Evolutionary conservation across 1,139 yeast genomes (phyloP).

Genomic region (Eremothecium sinecaudum): DNA sequence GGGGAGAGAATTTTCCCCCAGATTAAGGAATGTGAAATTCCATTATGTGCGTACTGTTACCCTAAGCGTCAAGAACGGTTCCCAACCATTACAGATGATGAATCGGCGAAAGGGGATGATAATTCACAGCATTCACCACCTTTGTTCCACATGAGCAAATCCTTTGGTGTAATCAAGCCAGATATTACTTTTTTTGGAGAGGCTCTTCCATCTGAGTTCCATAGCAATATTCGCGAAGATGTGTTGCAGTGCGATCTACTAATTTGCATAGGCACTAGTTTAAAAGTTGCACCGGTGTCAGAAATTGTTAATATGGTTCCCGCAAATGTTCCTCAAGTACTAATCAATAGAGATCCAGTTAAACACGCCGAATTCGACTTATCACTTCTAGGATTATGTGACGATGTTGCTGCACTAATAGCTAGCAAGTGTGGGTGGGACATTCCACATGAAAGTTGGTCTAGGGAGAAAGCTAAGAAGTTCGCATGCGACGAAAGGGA

Average conservation of each 20-base stretch:
- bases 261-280: slow-evolving; percentile 85
- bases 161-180: slow-evolving; percentile 89
- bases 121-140: slow-evolving; percentile 27
- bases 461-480: slow-evolving; percentile 18
- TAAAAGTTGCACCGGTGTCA: slow-evolving; percentile 94
- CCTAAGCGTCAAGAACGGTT: slow-evolving; percentile 35
- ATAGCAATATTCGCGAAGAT: slow-evolving; percentile 50
- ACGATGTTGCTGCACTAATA: slow-evolving; percentile 67
- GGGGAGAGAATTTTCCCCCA: slow-evolving; percentile 60
- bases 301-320: slow-evolving; percentile 75
- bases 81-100: slow-evolving; percentile 18
- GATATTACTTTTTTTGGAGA: slow-evolving; percentile 95
- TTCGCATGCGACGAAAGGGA: slow-evolving; percentile 22
- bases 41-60: slow-evolving; percentile 64
- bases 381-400: slow-evolving; percentile 74
- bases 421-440: slow-evolving; percentile 58
- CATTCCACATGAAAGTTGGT: slow-evolving; percentile 45
- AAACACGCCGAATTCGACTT: slow-evolving; percentile 74
- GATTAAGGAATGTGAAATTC: slow-evolving; percentile 52
- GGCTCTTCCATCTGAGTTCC: slow-evolving; percentile 66
- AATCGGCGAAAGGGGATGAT: slow-evolving; percentile 13
- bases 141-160: slow-evolving; percentile 26
- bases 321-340: slow-evolving; percentile 66
- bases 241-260: slow-evolving; percentile 65
- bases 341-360: slow-evolving; percentile 76